A percentile compares a stretch with the other conserved stretches of the same genome.
Conservation (phyloP, 139 green algal genomes). For the Yamagishiella unicocca region DNA sequence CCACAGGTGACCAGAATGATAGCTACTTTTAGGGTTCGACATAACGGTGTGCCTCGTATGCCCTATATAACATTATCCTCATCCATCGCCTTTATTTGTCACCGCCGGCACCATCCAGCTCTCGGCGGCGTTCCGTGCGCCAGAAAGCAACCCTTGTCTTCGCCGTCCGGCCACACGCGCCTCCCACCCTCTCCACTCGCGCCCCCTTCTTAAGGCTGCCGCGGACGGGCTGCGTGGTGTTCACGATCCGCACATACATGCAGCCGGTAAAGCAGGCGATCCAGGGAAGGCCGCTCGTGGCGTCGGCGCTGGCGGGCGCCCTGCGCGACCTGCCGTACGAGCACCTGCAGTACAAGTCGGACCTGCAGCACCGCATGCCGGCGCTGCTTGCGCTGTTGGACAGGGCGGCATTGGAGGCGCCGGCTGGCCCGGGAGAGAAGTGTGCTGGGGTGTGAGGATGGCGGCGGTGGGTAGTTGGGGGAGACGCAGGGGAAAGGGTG, state of each 20-base stretch:
- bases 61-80: too few relatives aligned
- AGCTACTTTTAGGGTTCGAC: too few relatives aligned
- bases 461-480: neutral
- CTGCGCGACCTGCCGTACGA: slow-evolving; percentile 32
- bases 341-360: slow-evolving; percentile 26
- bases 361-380: slow-evolving; percentile 24
- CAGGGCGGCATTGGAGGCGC: neutral
- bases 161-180: too few relatives aligned
- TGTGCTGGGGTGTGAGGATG: neutral
- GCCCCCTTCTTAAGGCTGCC: too few relatives aligned
- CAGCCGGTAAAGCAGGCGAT: neutral
- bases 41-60: too few relatives aligned
- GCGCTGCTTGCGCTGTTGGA: slow-evolving; percentile 34
- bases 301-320: slow-evolving; percentile 21
- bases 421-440: too few relatives aligned
- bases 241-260: slow-evolving; percentile 39
- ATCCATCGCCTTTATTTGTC: too few relatives aligned
- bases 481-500: neutral
- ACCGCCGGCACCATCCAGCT: too few relatives aligned
- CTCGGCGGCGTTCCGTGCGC: too few relatives aligned
- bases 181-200: too few relatives aligned
- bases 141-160: too few relatives aligned
- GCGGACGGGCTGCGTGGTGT: slow-evolving; percentile 7
- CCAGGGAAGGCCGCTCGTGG: neutral
- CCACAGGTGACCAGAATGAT: slow-evolving; percentile 16